These are phyloP conservation scores for Neocatenulostroma microsporum DNA, from an alignment of 2,329 filamentous ascomycete species.

Conservation along the genomic window DNA sequence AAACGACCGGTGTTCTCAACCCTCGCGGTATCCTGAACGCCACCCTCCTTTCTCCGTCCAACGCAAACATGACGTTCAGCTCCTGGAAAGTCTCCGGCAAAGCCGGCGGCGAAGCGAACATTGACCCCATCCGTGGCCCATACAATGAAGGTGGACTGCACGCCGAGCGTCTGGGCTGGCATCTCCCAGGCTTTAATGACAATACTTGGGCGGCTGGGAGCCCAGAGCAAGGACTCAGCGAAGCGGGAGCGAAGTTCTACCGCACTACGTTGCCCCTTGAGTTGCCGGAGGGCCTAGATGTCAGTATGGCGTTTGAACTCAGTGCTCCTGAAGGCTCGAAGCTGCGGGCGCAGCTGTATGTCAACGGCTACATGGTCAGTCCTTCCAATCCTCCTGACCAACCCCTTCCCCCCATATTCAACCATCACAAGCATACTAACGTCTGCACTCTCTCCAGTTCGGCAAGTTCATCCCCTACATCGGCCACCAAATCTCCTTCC, in stretches of 20 bases:
- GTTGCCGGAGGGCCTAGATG: constrained; percentile 46
- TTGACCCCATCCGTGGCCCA: constrained; percentile 51
- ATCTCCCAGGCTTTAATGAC: constrained; percentile 50
- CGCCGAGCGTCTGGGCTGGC: constrained; percentile 52
- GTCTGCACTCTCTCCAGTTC: too few species aligned
- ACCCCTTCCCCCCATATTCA: too few species aligned
- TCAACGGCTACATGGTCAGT: constrained; percentile 50
- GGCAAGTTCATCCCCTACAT: constrained; percentile 52
- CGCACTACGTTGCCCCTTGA: constrained; percentile 45
- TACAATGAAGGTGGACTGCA: constrained; percentile 53
- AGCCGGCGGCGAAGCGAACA: constrained; percentile 44
- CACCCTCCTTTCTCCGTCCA: constrained; percentile 35
- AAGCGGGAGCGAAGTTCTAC: constrained; percentile 50
- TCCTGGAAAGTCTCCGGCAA: constrained; percentile 53
- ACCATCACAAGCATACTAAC: too few species aligned
- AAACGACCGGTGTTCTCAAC: constrained; percentile 42
- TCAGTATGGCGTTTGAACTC: constrained; percentile 50
- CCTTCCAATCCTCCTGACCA: too few species aligned
- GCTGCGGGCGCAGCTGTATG: constrained; percentile 50
- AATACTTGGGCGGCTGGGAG: constrained; percentile 35
- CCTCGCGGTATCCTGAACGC: constrained; percentile 48
- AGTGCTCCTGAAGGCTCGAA: constrained; percentile 37
- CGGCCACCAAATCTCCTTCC: constrained; percentile 54
- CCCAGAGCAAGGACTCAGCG: constrained; percentile 37
- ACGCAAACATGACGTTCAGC: constrained; percentile 35